A percentile compares a stretch with the other conserved stretches of the same genome.
Evolutionary conservation across 1,284 basidiomycete genomes (phyloP).

Genomic region (Mycena sp.): DNA sequence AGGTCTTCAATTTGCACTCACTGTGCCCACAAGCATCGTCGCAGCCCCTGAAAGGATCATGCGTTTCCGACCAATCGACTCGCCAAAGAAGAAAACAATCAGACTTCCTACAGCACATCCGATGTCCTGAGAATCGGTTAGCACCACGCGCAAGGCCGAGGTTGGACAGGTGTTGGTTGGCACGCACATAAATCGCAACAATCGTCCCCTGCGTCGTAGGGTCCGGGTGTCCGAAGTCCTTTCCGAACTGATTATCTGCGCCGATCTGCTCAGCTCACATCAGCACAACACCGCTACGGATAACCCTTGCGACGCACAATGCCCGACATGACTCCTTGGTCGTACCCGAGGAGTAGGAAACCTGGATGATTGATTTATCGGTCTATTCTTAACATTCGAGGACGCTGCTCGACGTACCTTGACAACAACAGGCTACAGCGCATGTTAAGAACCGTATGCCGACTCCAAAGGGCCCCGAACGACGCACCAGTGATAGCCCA

Average conservation of each 20-base stretch:
- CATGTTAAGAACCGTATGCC: too few relatives aligned
- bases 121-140: slow-evolving; percentile 44
- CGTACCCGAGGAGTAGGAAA: slow-evolving; percentile 55
- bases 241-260: slow-evolving; percentile 53
- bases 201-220: slow-evolving; percentile 53
- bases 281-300: neutral
- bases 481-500: slow-evolving; percentile 53
- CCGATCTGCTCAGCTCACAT: slow-evolving; percentile 42
- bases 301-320: slow-evolving; percentile 41
- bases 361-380: neutral
- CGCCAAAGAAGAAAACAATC: slow-evolving; percentile 52
- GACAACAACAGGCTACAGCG: slow-evolving; percentile 49
- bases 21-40: slow-evolving; percentile 57
- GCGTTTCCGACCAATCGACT: slow-evolving; percentile 50
- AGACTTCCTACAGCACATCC: slow-evolving; percentile 51
- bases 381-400: neutral
- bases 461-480: too few relatives aligned
- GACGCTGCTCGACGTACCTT: slow-evolving; percentile 39
- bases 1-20: slow-evolving; percentile 32
- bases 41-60: slow-evolving; percentile 53
- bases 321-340: slow-evolving; percentile 59
- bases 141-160: neutral
- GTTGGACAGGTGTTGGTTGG: too few relatives aligned
- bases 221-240: slow-evolving; percentile 50
- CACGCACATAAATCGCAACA: slow-evolving; percentile 41